Conservation (phyloP, 2,329 filamentous ascomycete species). For the Cadophora sp. region DNA sequence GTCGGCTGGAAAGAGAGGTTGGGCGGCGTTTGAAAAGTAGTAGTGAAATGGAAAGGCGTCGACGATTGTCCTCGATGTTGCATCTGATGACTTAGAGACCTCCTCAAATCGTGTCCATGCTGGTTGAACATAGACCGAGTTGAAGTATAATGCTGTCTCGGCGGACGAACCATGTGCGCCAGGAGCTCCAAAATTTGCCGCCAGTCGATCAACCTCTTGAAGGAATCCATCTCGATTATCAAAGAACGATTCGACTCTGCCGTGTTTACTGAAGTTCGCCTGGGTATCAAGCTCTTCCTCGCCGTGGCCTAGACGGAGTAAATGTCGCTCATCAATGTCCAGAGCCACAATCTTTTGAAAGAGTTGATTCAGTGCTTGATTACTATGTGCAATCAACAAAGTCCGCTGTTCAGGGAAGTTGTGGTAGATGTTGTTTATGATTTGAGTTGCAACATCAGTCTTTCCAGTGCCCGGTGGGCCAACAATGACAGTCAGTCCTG, state of each 20-base stretch:
- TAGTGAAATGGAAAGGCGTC: constrained; percentile 83
- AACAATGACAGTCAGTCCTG: constrained; percentile 91
- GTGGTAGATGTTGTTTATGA: constrained; percentile 99
- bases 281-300: constrained; percentile 92
- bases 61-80: constrained; percentile 67
- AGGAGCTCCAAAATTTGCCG: constrained; percentile 82
- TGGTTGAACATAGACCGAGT: constrained; percentile 87
- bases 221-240: constrained; percentile 84
- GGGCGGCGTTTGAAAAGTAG: constrained; percentile 88
- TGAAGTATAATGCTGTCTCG: constrained; percentile 97
- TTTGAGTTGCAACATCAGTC: constrained; percentile 98
- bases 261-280: constrained; percentile 89
- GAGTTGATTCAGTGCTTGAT: constrained; percentile 95
- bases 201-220: constrained; percentile 84
- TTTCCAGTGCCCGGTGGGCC: constrained; percentile 97
- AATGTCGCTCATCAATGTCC: constrained; percentile 93
- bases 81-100: constrained; percentile 60
- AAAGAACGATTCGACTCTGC: constrained; percentile 92
- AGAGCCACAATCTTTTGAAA: constrained; percentile 98
- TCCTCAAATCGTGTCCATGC: constrained; percentile 88
- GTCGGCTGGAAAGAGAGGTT: constrained; percentile 78
- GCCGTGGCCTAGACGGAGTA: constrained; percentile 90
- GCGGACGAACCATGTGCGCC: constrained; percentile 96
- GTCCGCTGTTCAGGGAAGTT: constrained; percentile 95
- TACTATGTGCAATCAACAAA: constrained; percentile 92